phyloP scores from a whole-genome alignment of 371 early-diverging fungal genomes.

The Neoconidiobolus thromboides region DNA sequence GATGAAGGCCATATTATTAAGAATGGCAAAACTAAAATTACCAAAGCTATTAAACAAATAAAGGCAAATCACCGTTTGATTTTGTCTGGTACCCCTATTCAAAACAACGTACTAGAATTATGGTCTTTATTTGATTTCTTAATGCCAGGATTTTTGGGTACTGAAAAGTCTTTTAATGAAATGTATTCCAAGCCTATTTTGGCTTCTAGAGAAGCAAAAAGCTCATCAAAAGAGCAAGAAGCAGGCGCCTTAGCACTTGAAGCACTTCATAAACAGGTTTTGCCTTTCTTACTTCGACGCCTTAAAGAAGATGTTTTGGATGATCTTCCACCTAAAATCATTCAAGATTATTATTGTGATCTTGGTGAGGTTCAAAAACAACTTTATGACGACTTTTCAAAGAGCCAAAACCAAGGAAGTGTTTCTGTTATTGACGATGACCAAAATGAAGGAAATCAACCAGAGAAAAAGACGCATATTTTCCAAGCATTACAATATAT shows the following conservation, averaged over 20 bases:
- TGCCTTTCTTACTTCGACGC: conserved; percentile 93
- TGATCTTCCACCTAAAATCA: conserved; percentile 99
- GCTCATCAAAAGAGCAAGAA: conserved; percentile 60
- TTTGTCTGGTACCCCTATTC: conserved; percentile 98
- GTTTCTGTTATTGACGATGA: conserved; percentile 15
- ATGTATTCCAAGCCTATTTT: conserved; percentile 80
- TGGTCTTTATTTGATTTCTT: conserved; percentile 97
- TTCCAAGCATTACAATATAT: conserved; percentile 94
- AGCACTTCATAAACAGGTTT: conserved; percentile 86
- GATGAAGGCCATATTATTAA: conserved; percentile 99
- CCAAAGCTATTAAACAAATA: conserved; percentile 66
- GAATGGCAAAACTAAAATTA: conserved; percentile 89
- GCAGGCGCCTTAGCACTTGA: conserved; percentile 71
- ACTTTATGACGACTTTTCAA: conserved; percentile 78
- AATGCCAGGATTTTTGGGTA: conserved; percentile 87
- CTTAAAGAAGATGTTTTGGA: conserved; percentile 97
- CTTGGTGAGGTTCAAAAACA: conserved; percentile 68
- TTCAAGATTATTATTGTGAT: conserved; percentile 95
- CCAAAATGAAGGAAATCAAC: conserved; percentile 16
- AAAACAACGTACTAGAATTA: conserved; percentile 94
- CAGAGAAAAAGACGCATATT: conserved; percentile 29
- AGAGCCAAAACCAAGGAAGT: conserved; percentile 32
- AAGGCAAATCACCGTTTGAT: conserved; percentile 78
- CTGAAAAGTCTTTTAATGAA: conserved; percentile 78
- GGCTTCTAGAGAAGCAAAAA: conserved; percentile 74